Evolutionary conservation across 768 basidiomycete species (phyloP).

Genomic region (Leccinum uliginosum): DNA sequence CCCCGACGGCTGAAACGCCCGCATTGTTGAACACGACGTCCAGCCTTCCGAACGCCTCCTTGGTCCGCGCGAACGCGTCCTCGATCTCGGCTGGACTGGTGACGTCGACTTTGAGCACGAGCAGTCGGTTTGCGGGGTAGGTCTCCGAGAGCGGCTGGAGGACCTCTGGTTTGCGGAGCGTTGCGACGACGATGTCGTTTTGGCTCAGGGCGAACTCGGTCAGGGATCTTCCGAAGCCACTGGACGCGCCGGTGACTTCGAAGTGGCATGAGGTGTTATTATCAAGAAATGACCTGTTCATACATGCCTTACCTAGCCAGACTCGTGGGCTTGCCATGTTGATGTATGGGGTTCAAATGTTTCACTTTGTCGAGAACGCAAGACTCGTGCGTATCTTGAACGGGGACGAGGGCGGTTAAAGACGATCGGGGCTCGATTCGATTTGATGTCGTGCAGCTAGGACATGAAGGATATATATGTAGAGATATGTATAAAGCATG

Average conservation of each 20-base stretch:
- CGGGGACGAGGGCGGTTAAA: too few relatives aligned
- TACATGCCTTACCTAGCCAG: constrained; percentile 3
- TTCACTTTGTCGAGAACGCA: constrained; percentile 1
- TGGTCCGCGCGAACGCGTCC: constrained; percentile 9
- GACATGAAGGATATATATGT: not conserved
- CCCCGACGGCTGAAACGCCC: constrained; percentile 22
- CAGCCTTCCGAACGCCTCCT: constrained; percentile 10
- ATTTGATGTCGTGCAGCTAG: not conserved
- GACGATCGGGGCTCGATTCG: not conserved
- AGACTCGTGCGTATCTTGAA: not conserved
- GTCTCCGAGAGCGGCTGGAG: constrained; percentile 2
- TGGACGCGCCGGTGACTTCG: constrained; percentile 37
- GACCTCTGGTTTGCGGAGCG: constrained; percentile 35
- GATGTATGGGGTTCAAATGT: not conserved
- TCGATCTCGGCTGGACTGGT: constrained; percentile 8
- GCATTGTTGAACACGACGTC: constrained; percentile 23
- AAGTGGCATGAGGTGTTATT: not conserved
- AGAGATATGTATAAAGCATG: not conserved
- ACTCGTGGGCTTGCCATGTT: constrained; percentile 6
- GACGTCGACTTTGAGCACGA: constrained; percentile 15
- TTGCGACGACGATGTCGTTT: constrained; percentile 39
- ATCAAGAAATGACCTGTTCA: too few relatives aligned
- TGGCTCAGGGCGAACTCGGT: constrained; percentile 29
- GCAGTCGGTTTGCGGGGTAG: constrained; percentile 11
- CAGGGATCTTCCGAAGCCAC: constrained; percentile 36